Evolutionary conservation across 768 basidiomycete species (phyloP).

Genomic region (Nidula microcarpa): DNA sequence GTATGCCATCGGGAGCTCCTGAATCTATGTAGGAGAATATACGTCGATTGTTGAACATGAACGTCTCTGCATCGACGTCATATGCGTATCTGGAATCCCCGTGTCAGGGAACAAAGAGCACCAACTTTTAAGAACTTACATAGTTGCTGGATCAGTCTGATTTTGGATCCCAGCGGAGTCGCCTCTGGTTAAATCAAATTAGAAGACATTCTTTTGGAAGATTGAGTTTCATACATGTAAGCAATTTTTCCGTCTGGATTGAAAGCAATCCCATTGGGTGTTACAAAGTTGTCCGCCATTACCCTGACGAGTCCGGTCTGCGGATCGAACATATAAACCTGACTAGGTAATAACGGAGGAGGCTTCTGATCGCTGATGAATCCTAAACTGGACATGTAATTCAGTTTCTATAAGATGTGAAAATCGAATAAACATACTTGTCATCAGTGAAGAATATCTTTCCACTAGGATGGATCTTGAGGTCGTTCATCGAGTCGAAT

Average conservation of each 20-base stretch:
- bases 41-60: conserved; percentile 55
- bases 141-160: conserved; percentile 60
- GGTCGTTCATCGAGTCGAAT: conserved; percentile 80
- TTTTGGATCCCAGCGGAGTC: conserved; percentile 53
- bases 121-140: conserved; percentile 38
- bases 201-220: not conserved
- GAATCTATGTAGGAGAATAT: conserved; percentile 17
- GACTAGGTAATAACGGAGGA: conserved; percentile 60
- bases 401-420: not conserved
- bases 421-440: conserved; percentile 35
- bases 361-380: conserved; percentile 66
- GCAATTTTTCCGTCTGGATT: conserved; percentile 57
- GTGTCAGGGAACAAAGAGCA: not conserved
- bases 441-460: conserved; percentile 76
- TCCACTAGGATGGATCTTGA: conserved; percentile 70
- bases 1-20: not conserved
- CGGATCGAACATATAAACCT: conserved; percentile 77
- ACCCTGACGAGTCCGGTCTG: conserved; percentile 60
- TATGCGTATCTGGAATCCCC: conserved; percentile 46
- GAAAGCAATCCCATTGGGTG: conserved; percentile 74
- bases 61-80: conserved; percentile 56
- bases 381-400: conserved; percentile 46
- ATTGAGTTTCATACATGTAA: conserved; percentile 43
- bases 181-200: conserved; percentile 24
- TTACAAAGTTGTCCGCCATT: conserved; percentile 71